Percentiles rank a stretch among this genome's conserved stretches.
These are phyloP conservation scores for Lepidopterella palustris DNA, from an alignment of 495 filamentous ascomycete genomes.

Conservation along the genomic window DNA sequence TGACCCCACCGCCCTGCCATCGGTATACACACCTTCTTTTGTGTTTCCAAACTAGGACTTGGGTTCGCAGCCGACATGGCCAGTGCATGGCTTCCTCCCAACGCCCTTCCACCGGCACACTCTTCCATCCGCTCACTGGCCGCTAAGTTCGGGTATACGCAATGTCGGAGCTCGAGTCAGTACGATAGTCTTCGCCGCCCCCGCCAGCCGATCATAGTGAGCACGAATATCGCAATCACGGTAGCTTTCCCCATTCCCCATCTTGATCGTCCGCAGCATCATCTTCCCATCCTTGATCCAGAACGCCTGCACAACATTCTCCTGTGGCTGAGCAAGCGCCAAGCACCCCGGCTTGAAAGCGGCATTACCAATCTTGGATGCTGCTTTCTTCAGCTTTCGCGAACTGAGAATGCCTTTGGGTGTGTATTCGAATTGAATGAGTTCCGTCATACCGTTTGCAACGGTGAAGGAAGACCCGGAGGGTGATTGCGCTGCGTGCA, in stretches of 20 bases:
- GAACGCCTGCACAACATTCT: slow-evolving; percentile 19
- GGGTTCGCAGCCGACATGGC: too few relatives aligned
- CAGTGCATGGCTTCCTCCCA: too few relatives aligned
- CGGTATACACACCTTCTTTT: too few relatives aligned
- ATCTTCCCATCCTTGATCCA: slow-evolving; percentile 26
- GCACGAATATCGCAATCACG: slow-evolving; percentile 20
- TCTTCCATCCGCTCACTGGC: too few relatives aligned
- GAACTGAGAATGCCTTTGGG: slow-evolving; percentile 11
- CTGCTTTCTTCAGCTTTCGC: slow-evolving; percentile 14
- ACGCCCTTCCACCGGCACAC: too few relatives aligned
- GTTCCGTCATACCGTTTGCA: slow-evolving; percentile 26
- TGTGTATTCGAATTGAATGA: slow-evolving; percentile 26
- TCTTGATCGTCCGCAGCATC: slow-evolving; percentile 19
- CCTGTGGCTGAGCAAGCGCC: slow-evolving; percentile 20
- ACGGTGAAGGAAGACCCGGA: slow-evolving; percentile 18
- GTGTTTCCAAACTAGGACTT: too few relatives aligned
- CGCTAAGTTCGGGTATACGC: slow-evolving; percentile 16
- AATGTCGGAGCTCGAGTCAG: slow-evolving; percentile 17
- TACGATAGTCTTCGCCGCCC: slow-evolving; percentile 10
- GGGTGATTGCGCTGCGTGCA: slow-evolving; percentile 24
- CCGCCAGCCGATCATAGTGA: slow-evolving; percentile 20
- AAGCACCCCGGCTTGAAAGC: slow-evolving; percentile 25
- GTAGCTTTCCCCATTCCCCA: slow-evolving; percentile 15
- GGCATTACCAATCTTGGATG: slow-evolving; percentile 13
- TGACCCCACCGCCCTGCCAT: too few relatives aligned